Evolutionary conservation across 768 basidiomycete species (phyloP), one percentile per base, ranked within the genome.

Genomic region (Exidia glandulosa): DNA sequence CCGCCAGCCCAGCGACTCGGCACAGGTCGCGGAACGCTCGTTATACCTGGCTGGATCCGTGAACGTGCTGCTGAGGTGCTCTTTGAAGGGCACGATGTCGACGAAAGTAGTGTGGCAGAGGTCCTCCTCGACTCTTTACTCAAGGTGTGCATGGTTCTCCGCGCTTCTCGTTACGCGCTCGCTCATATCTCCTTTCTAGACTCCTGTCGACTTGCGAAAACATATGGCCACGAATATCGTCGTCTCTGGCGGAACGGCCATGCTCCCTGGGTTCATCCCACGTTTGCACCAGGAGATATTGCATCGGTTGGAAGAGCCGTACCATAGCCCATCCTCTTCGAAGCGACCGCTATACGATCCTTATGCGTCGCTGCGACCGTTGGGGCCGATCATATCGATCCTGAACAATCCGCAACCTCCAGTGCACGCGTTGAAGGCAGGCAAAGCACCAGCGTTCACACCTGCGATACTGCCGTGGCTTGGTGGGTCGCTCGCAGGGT

Each of bases 1-100:
- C 87, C 90, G 6, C 68, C 73, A 2, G 75, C 80, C 13, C 86
- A 88, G 66, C 85, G 84, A 64, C 74, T 77, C 13, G 86, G 87
- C 1, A 86, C 87, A 1, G 90, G 89, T 2, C 75, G 79, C 7
- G 92, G 89, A 0, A 91, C 86, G 0, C 71, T 96, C 52, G 76
- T 90, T 50, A 82, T 98, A 48, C 95, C 95, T 1, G 95, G 95
- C 2, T 99, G 96, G 96, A 79, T 99, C 41, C 75, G 95, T 47
- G 95, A 98, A 69, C 79, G 94, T 14, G 88, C 88, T 1, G 85
- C 94, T 1, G 96, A 98, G 70, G 80, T 95, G 4, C 74, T 97
- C 10, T 97, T 96, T 63, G 90, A 91, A 68, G 86, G 86, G 1
- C 90, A 90, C 5, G 91, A 94, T 65, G 85, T 91, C 10, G 93